These are phyloP conservation scores for Lactarius quietus DNA, from an alignment of 768 basidiomycete genomes.

Conservation along the genomic window DNA sequence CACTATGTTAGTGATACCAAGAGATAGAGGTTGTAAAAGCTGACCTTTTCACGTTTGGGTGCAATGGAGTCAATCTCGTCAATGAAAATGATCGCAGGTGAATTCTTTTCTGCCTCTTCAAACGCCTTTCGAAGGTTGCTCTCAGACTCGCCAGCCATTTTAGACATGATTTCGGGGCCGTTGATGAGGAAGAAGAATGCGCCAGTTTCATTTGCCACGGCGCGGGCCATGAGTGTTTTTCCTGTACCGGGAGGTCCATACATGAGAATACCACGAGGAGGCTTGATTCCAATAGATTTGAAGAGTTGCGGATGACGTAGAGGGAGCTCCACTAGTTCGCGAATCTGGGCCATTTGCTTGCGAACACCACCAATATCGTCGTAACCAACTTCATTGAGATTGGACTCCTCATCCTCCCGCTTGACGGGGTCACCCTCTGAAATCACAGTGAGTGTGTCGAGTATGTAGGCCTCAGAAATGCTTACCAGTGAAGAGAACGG, in stretches of 20 bases:
- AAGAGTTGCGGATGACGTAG: conserved; percentile 98
- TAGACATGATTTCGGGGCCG: conserved; percentile 99
- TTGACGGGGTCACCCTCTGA: conserved; percentile 97
- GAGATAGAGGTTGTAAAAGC: conserved; percentile 22
- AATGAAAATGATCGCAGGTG: conserved; percentile 99
- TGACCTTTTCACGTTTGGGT: conserved; percentile 97
- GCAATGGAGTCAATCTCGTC: conserved; percentile 99
- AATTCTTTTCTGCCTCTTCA: conserved; percentile 99
- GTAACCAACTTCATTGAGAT: conserved; percentile 95
- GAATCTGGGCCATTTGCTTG: conserved; percentile 99
- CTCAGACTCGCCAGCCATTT: conserved; percentile 99
- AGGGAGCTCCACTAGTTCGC: conserved; percentile 97
- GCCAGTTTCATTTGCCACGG: conserved; percentile 98
- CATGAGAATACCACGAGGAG: conserved; percentile 98
- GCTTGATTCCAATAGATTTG: conserved; percentile 99
- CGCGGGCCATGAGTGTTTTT: conserved; percentile 99
- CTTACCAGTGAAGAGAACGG: conserved; percentile 88
- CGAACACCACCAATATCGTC: conserved; percentile 99
- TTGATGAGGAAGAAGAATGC: conserved; percentile 99
- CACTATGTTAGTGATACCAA: conserved; percentile 11
- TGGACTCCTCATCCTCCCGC: conserved; percentile 97
- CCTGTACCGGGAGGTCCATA: conserved; percentile 98
- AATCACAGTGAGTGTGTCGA: conserved; percentile 23
- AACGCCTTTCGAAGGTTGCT: conserved; percentile 97
- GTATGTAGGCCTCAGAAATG: conserved; percentile 6